Evolutionary conservation across 768 basidiomycete species (phyloP), one percentile per base, ranked within the genome.

Genomic region (Ramaria rubella): DNA sequence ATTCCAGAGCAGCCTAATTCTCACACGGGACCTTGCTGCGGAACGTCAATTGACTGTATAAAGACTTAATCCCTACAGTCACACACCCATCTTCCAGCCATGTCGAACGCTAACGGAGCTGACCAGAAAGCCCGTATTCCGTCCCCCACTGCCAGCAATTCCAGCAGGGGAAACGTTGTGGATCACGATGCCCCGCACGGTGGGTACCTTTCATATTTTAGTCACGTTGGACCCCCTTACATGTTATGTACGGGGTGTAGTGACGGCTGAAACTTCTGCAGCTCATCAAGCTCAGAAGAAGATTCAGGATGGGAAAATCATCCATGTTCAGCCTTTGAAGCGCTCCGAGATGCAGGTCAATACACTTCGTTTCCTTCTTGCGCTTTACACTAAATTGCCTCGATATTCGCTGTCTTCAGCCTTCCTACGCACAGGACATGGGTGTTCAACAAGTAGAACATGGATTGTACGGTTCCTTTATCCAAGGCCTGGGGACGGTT

Each of bases 401-500:
- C 8, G 8, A 8, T 5, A 30, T 57, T 34, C 26, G 5, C 52
- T 63, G 66, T 27, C 69, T 68, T 65, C 69, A 96, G 86, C 92
- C 89, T 2, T 92, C 89, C 0, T 96, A 97, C 69, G 83, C 93
- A 2, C 93, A 97, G 71, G 91, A 94, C 69, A 71, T 93, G 42
- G 92, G 93, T 42, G 77, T 81, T 26, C 83, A 83, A 67, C 80
- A 81, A 73, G 89, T 94, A 50, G 82, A 81, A 4, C 93, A 95
- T 69, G 92, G 90, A 17, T 36, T 92, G 36, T 95, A 95, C 64
- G 93, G 91, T 4, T 87, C 87, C 5, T 73, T 90, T 67, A 75
- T 94, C 61, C 82, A 90, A 60, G 72, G 77, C 1, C 71, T 94
- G 36, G 94, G 93, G 1, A 50, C 72, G 0, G 72, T 77, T 63